Conservation (phyloP, 1,139 yeast genomes). For the Groenewaldozyma auringiensis region DNA sequence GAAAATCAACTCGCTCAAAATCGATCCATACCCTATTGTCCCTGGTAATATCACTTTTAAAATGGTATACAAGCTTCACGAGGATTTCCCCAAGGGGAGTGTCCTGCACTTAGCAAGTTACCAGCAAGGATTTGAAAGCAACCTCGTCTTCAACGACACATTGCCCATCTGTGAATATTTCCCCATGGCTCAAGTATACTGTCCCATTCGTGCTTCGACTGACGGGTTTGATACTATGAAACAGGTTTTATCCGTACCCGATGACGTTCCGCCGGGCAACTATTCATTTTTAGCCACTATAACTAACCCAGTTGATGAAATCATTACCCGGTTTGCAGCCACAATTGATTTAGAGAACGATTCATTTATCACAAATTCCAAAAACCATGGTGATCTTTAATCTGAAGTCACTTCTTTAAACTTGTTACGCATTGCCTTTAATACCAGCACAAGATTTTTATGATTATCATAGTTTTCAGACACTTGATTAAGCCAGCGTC, state of each 20-base stretch:
- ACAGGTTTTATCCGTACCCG: constrained; percentile 24
- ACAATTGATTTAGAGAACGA: constrained; percentile 17
- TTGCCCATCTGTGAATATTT: constrained; percentile 24
- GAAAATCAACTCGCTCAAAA: constrained; percentile 16
- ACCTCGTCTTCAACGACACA: constrained; percentile 18
- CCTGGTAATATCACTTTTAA: constrained; percentile 23
- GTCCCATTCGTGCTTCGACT: constrained; percentile 20
- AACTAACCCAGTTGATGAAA: constrained; percentile 15
- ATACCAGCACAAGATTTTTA: constrained; percentile 18
- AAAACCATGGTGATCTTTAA: background rate
- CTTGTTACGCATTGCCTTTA: constrained; percentile 19
- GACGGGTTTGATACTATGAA: constrained; percentile 11
- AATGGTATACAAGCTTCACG: constrained; percentile 18
- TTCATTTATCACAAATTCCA: background rate
- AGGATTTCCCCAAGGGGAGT: constrained; percentile 20
- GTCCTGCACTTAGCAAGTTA: constrained; percentile 20
- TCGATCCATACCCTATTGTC: constrained; percentile 24
- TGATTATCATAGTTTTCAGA: constrained; percentile 17
- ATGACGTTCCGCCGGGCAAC: constrained; percentile 22
- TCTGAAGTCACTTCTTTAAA: constrained; percentile 11
- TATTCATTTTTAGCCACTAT: constrained; percentile 25
- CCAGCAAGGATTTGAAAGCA: constrained; percentile 11
- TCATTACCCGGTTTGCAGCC: constrained; percentile 22
- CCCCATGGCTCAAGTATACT: constrained; percentile 21
- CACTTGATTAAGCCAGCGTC: constrained; percentile 12